phyloP scores from a whole-genome alignment of 768 basidiomycete genomes.

The Podaxis carcinomalis region DNA sequence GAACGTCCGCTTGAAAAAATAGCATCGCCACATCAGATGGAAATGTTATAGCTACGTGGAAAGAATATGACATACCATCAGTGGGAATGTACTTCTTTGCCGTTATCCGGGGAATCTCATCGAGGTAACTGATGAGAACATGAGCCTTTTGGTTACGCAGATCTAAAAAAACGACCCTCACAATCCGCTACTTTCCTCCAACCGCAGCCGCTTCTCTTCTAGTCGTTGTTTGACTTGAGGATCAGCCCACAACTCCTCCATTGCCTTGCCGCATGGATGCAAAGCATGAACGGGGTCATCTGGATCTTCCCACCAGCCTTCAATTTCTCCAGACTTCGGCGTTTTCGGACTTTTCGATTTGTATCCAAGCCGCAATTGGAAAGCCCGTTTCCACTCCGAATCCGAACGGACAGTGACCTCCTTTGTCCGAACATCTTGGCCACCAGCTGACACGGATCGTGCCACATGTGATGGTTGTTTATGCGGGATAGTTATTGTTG shows the following conservation, averaged over 20 bases:
- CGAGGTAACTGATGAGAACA: constrained; percentile 54
- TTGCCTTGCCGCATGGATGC: constrained; percentile 56
- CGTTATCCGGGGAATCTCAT: constrained; percentile 78
- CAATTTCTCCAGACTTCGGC: constrained; percentile 65
- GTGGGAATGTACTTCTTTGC: constrained; percentile 80
- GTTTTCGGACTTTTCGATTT: constrained; percentile 66
- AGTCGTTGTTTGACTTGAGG: constrained; percentile 58
- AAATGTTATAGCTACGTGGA: neutral
- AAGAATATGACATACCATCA: constrained; percentile 44
- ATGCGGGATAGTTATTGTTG: constrained; percentile 45
- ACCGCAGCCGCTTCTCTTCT: constrained; percentile 57
- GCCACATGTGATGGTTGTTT: constrained; percentile 22
- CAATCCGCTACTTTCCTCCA: constrained; percentile 87
- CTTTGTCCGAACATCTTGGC: constrained; percentile 22
- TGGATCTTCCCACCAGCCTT: constrained; percentile 85
- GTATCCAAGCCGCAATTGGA: constrained; percentile 43
- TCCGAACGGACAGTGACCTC: constrained; percentile 60
- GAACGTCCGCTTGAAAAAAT: constrained; percentile 55
- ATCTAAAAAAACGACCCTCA: constrained; percentile 39
- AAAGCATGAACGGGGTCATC: constrained; percentile 75
- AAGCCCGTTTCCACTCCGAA: constrained; percentile 64
- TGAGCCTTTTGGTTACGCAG: constrained; percentile 4
- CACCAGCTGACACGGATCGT: constrained; percentile 15
- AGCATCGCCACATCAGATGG: constrained; percentile 1
- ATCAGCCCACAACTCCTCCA: constrained; percentile 77